Conservation (phyloP, 768 basidiomycete genomes). For the Dioszegia aurantiaca region DNA sequence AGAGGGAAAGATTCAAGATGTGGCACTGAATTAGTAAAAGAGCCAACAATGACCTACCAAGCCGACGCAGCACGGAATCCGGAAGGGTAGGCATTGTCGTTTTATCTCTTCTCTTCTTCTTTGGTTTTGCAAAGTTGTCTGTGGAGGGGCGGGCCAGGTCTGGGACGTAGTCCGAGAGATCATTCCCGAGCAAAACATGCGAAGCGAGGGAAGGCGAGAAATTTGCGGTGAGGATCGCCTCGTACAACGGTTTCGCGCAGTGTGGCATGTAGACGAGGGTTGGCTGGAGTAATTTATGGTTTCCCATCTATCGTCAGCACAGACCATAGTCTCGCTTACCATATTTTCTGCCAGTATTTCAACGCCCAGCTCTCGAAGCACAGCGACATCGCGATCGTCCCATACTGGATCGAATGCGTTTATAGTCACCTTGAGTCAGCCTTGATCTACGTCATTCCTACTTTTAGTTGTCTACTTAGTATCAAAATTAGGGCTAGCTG, state of each 20-base stretch:
- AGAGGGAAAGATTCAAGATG: conserved; percentile 23
- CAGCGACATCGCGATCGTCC: conserved; percentile 26
- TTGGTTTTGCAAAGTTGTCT: conserved; percentile 34
- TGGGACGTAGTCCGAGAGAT: conserved; percentile 36
- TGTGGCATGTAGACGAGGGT: conserved; percentile 45
- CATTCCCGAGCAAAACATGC: conserved; percentile 38
- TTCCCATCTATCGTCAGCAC: conserved; percentile 22
- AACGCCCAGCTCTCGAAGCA: conserved; percentile 21
- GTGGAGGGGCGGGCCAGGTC: conserved; percentile 13
- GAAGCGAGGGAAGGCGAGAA: conserved; percentile 18
- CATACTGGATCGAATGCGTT: conserved; percentile 39
- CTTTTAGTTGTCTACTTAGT: conserved; percentile 18
- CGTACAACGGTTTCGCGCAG: conserved; percentile 37
- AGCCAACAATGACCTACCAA: conserved; percentile 27
- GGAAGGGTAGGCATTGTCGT: conserved; percentile 4
- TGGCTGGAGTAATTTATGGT: conserved; percentile 21
- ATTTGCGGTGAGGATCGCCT: conserved; percentile 28
- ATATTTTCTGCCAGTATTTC: conserved; percentile 27
- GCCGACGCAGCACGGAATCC: conserved; percentile 34
- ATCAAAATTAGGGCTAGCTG: conserved; percentile 41
- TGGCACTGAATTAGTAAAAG: conserved; percentile 28
- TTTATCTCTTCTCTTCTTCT: conserved; percentile 40
- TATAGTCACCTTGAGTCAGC: conserved; percentile 26
- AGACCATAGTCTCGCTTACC: conserved; percentile 14
- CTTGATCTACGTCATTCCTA: conserved; percentile 23